Conservation (phyloP, 2,329 filamentous ascomycete genomes). For the Sordariomycetes sp. region DNA sequence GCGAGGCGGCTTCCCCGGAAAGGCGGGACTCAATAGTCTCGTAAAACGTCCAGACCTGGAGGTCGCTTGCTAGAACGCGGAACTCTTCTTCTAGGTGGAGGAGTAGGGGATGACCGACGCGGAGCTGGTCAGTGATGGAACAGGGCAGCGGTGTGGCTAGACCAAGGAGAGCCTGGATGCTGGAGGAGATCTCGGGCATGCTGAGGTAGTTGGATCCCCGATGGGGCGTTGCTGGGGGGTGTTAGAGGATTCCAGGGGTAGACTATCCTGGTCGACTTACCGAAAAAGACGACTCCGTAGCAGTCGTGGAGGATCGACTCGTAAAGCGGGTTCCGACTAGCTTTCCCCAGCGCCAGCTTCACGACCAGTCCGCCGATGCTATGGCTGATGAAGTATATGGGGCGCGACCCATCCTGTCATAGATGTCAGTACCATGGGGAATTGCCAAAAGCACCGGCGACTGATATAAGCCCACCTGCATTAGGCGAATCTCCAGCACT, state of each 20-base stretch:
- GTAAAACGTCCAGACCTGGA: conserved; percentile 49
- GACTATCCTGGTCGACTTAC: conserved; percentile 17
- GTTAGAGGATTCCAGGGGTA: conserved; percentile 5
- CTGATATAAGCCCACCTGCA: conserved; percentile 11
- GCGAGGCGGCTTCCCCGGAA: conserved; percentile 18
- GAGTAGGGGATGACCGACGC: conserved; percentile 33
- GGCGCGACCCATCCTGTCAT: conserved; percentile 21
- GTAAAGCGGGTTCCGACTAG: conserved; percentile 21
- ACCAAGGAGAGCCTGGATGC: conserved; percentile 37
- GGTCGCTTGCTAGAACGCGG: conserved; percentile 39
- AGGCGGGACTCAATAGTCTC: conserved; percentile 37
- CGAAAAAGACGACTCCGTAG: conserved; percentile 47
- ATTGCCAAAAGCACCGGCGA: neutral
- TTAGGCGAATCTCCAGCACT: conserved; percentile 19
- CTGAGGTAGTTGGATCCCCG: conserved; percentile 50
- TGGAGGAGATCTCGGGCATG: conserved; percentile 38
- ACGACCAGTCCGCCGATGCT: conserved; percentile 47
- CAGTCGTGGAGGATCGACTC: conserved; percentile 37
- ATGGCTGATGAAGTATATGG: conserved; percentile 47
- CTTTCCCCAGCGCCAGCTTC: conserved; percentile 40
- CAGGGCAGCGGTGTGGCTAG: conserved; percentile 35
- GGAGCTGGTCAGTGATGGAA: conserved; percentile 35
- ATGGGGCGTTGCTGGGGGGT: conserved; percentile 37
- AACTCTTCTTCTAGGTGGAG: conserved; percentile 40
- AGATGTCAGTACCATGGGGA: neutral